Evolutionary conservation across 169 alveolate genomes (phyloP).

Genomic region (Plasmodium ovale): DNA sequence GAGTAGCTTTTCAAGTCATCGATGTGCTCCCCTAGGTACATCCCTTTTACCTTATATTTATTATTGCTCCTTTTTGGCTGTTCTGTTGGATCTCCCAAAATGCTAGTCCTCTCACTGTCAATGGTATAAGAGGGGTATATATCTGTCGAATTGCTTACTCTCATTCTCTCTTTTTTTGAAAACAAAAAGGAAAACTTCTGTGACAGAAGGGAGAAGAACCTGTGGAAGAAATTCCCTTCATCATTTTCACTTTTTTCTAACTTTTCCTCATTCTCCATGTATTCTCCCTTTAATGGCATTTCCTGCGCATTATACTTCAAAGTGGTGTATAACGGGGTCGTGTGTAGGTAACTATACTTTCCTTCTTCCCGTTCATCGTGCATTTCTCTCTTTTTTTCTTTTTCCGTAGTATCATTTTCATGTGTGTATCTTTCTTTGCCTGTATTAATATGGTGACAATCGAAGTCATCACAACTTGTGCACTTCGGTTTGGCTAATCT

Average conservation of each 20-base stretch:
- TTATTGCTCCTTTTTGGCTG: not conserved
- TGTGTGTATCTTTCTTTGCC: not conserved
- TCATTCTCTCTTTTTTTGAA: not conserved
- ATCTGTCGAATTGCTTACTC: not conserved
- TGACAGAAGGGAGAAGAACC: not conserved
- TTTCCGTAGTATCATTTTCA: not conserved
- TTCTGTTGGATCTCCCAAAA: not conserved
- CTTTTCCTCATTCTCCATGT: not conserved
- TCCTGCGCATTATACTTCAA: not conserved
- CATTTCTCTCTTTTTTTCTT: not conserved
- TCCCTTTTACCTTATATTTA: constrained; percentile 58
- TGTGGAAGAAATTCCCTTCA: not conserved
- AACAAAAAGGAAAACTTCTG: constrained; percentile 3
- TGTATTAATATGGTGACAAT: constrained; percentile 34
- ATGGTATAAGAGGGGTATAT: constrained; percentile 13
- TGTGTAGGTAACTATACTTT: constrained; percentile 18
- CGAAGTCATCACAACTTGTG: constrained; percentile 17
- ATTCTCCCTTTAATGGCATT: not conserved
- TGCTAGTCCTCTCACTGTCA: constrained; percentile 18
- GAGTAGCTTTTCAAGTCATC: constrained; percentile 6
- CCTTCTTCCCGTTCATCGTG: constrained; percentile 1
- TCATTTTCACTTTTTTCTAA: not conserved
- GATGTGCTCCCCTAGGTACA: constrained; percentile 35
- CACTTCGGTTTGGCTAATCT: constrained; percentile 16
- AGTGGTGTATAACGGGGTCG: constrained; percentile 19